Percentiles rank a stretch among this genome's conserved stretches.
phyloP scores from a whole-genome alignment of 2,329 filamentous ascomycete genomes.

The Monosporascus sp. region DNA sequence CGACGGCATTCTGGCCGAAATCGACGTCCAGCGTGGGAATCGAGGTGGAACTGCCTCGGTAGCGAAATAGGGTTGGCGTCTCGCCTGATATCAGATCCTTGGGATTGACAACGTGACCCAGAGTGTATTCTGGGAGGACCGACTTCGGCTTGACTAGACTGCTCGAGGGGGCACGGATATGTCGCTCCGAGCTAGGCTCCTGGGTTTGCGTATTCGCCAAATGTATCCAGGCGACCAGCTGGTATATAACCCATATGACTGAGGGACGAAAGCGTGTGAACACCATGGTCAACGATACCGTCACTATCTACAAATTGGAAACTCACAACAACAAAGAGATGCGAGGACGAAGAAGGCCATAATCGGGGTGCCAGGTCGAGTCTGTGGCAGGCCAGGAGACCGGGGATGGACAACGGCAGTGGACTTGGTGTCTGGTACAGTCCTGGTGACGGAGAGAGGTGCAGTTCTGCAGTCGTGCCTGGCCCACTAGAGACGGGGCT shows the following conservation, averaged over 20 bases:
- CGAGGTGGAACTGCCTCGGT: constrained; percentile 10
- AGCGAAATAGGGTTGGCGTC: constrained; percentile 27
- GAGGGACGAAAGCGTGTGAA: not conserved
- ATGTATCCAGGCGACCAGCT: not conserved
- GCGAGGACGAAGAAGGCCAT: not conserved
- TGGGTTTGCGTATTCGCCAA: constrained; percentile 3
- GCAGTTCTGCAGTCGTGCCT: too few relatives aligned
- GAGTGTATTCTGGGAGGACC: constrained; percentile 27
- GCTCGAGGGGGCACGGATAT: constrained; percentile 32
- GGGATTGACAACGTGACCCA: constrained; percentile 34
- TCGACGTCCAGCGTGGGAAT: constrained; percentile 40
- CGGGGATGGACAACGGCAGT: too few relatives aligned
- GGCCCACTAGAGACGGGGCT: too few relatives aligned
- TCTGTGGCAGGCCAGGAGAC: too few relatives aligned
- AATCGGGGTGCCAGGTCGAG: too few relatives aligned
- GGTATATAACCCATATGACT: constrained; percentile 2
- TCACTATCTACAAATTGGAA: not conserved
- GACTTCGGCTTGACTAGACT: constrained; percentile 26
- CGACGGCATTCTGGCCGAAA: constrained; percentile 44
- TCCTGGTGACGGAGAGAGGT: too few relatives aligned
- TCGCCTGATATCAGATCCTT: constrained; percentile 26
- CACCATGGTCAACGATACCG: not conserved
- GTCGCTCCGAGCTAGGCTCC: constrained; percentile 31
- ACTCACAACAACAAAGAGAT: not conserved
- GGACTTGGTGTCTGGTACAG: too few relatives aligned